These are phyloP conservation scores for Auxenochlorella protothecoides DNA, from an alignment of 139 green algal genomes.

Conservation along the genomic window DNA sequence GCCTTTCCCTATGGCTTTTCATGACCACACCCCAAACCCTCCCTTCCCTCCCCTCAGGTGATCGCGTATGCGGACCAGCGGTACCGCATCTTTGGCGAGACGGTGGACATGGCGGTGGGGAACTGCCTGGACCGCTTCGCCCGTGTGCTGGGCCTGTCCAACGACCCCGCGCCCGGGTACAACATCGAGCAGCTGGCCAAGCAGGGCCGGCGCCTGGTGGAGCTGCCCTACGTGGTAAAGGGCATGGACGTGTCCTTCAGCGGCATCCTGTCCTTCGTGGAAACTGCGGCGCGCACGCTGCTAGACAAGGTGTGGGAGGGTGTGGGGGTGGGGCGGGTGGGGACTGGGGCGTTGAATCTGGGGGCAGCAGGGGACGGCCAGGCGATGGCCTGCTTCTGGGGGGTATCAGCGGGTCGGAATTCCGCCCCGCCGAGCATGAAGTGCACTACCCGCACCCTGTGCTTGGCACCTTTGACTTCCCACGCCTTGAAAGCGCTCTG, in stretches of 20 bases:
- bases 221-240: conserved; percentile 86
- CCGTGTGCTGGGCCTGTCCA: conserved; percentile 57
- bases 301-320: conserved; percentile 4
- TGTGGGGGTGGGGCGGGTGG: too few relatives aligned
- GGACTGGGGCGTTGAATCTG: too few relatives aligned
- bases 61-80: conserved; percentile 73
- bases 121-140: conserved; percentile 89
- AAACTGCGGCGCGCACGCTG: conserved; percentile 25
- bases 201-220: conserved; percentile 51
- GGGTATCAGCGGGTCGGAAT: too few relatives aligned
- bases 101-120: conserved; percentile 87
- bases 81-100: conserved; percentile 93
- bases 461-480: too few relatives aligned
- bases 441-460: neutral
- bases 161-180: conserved; percentile 74
- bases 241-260: conserved; percentile 92
- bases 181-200: conserved; percentile 95
- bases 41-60: conserved; percentile 36
- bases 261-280: conserved; percentile 64
- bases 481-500: too few relatives aligned
- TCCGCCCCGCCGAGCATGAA: too few relatives aligned
- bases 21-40: too few relatives aligned
- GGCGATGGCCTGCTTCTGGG: too few relatives aligned
- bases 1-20: too few relatives aligned
- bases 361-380: too few relatives aligned